These are phyloP conservation scores for Mycena leptocephala DNA, from an alignment of 768 basidiomycete species.

Conservation along the genomic window DNA sequence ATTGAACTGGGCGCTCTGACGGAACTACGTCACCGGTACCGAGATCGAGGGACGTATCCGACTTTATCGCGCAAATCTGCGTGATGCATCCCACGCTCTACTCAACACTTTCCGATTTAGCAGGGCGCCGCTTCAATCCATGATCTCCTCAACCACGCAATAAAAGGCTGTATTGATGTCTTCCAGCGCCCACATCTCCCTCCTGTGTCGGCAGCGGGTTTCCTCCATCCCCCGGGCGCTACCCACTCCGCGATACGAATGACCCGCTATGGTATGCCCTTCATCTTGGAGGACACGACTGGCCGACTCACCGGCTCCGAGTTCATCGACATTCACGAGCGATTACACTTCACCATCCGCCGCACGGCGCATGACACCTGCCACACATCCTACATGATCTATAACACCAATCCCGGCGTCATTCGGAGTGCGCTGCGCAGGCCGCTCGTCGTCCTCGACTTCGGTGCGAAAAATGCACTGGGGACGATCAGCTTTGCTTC, in stretches of 20 bases:
- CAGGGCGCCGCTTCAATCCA: no score
- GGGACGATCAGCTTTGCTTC: constrained; percentile 67
- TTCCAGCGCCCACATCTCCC: no score
- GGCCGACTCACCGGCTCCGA: constrained; percentile 69
- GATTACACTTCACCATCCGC: constrained; percentile 67
- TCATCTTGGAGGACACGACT: constrained; percentile 76
- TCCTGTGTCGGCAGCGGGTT: not conserved
- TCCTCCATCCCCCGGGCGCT: not conserved
- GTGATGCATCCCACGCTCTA: no score
- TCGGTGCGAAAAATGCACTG: constrained; percentile 64
- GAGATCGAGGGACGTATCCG: no score
- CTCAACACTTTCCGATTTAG: no score
- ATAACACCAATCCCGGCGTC: constrained; percentile 54
- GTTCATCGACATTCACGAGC: constrained; percentile 77
- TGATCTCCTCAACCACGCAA: no score
- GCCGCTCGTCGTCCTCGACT: constrained; percentile 68
- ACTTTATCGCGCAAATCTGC: no score
- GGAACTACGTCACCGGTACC: no score
- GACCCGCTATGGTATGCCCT: constrained; percentile 70
- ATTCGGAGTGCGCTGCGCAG: constrained; percentile 41
- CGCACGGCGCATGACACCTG: constrained; percentile 61
- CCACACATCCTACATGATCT: constrained; percentile 69
- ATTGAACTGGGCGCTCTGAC: no score
- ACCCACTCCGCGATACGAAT: constrained; percentile 28
- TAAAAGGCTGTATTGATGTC: no score